phyloP scores from a whole-genome alignment of 345 rosid genomes.

The Syzygium aromaticum region DNA sequence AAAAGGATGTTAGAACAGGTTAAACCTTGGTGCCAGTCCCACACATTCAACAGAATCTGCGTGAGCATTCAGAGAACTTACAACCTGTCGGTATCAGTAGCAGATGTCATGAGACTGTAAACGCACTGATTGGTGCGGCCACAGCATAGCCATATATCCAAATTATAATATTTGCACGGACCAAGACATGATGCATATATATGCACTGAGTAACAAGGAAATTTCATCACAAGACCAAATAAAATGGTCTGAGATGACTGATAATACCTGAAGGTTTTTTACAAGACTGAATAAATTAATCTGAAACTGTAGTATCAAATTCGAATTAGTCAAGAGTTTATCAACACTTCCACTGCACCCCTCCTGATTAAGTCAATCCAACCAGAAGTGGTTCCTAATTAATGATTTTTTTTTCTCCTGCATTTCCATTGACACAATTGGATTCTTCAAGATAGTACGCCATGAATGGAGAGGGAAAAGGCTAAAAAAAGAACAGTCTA shows the following conservation, averaged over 20 bases:
- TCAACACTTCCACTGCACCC: background rate
- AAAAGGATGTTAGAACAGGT: background rate
- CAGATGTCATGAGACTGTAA: background rate
- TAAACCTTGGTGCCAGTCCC: slow-evolving; percentile 52
- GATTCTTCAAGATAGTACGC: no score
- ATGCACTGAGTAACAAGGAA: background rate
- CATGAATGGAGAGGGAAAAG: no score
- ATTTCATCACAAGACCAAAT: background rate
- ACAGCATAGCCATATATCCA: background rate
- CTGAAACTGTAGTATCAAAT: accelerated
- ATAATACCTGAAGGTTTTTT: background rate
- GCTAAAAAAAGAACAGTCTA: background rate
- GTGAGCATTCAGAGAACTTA: slow-evolving; percentile 48
- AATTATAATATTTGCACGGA: background rate
- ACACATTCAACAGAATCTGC: slow-evolving; percentile 60
- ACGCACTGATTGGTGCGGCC: background rate
- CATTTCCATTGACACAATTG: background rate
- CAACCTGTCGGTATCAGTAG: slow-evolving; percentile 25
- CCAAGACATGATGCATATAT: background rate
- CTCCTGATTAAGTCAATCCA: background rate
- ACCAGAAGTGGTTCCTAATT: background rate
- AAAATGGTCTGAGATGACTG: background rate
- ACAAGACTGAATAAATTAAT: background rate
- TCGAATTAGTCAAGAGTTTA: background rate
- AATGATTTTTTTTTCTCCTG: background rate